Base-by-base conservation (phyloP, 345 rosid genomes). In the Sisymbrium altissimum region DNA sequence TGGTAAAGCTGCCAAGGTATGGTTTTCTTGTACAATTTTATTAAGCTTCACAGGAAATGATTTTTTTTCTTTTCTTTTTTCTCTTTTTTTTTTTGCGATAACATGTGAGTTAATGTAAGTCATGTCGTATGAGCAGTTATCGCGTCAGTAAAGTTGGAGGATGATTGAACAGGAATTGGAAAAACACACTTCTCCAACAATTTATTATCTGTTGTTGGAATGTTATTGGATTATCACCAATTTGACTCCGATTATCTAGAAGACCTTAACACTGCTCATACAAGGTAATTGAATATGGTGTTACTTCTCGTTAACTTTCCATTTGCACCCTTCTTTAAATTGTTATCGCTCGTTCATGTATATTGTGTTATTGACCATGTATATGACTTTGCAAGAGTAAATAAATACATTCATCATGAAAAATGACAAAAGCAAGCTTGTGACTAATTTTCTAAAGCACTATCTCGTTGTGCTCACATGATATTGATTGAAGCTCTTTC, bases 111-210 rank as follows among this genome's bases (percentile, higher is more conserved):
- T 32, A 32, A 32, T 32, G 35, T 6, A 32, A 32, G 35, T 59
- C 36, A 40, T 45, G 46, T 57, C n/a, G 32, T 58, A 45, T 58
- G 66, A 15, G 57, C 27, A 58, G 74, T 46, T 32, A 33, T 70
- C 7, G 6, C n/a, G 27, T 46, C 48, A 70, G n/a, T 32, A 70
- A 45, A 70, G 17, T 45, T 32, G 25, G 53, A 55, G 54, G 36
- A 55, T 67, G 54, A 10, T 52, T 52, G 48, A 35, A 38, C 30
- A 52, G 36, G 14, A 53, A 23, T 15, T 15, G 38, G 30, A 40
- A 23, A 39, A 52, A 23, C 49, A 23, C 17, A 10, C 12, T 27
- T 32, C 8, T 32, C 35, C 45, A 32, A 21, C 11, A 44, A 29
- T 49, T 19, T 23, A 33, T 21, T 19, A 21, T 66, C 48, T 35